A percentile compares a stretch with the other conserved stretches of the same genome.
phyloP scores from a whole-genome alignment of 2,329 filamentous ascomycete genomes.

The Corinectria fuckeliana region DNA sequence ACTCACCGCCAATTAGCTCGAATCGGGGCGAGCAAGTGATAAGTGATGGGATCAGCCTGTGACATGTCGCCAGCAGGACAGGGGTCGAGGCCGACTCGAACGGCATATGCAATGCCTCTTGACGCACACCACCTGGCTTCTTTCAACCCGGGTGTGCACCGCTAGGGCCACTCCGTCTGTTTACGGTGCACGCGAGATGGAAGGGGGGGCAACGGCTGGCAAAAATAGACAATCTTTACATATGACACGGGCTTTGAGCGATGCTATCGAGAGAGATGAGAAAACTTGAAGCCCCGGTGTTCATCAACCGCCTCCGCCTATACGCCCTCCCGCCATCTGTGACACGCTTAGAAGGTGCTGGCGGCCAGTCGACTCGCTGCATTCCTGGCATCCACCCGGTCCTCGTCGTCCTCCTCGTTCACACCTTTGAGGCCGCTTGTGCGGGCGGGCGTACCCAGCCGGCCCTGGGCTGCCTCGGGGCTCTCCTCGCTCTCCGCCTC shows the following conservation, averaged over 20 bases:
- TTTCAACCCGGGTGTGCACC: conserved; percentile 18
- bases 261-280: conserved; percentile 33
- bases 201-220: neutral
- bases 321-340: conserved; percentile 19
- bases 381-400: conserved; percentile 93
- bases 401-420: conserved; percentile 86
- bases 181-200: conserved; percentile 11
- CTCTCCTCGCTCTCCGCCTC: conserved; percentile 60
- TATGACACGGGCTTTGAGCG: conserved; percentile 33
- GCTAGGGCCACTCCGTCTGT: neutral
- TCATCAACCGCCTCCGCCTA: conserved; percentile 26
- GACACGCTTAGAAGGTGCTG: conserved; percentile 77
- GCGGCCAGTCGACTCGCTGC: conserved; percentile 92
- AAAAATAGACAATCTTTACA: conserved; percentile 26
- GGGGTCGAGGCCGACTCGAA: conserved; percentile 4
- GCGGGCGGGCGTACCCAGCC: conserved; percentile 48
- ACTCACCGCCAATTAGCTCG: conserved; percentile 24
- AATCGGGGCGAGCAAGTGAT: conserved; percentile 23
- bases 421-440: conserved; percentile 62
- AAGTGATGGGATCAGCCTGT: conserved; percentile 10
- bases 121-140: conserved; percentile 27
- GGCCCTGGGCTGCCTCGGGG: conserved; percentile 45
- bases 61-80: conserved; percentile 14
- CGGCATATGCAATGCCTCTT: conserved; percentile 17
- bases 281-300: conserved; percentile 25